Base-by-base conservation (phyloP, 208 protist species). In the Leishmania turanica region DNA sequence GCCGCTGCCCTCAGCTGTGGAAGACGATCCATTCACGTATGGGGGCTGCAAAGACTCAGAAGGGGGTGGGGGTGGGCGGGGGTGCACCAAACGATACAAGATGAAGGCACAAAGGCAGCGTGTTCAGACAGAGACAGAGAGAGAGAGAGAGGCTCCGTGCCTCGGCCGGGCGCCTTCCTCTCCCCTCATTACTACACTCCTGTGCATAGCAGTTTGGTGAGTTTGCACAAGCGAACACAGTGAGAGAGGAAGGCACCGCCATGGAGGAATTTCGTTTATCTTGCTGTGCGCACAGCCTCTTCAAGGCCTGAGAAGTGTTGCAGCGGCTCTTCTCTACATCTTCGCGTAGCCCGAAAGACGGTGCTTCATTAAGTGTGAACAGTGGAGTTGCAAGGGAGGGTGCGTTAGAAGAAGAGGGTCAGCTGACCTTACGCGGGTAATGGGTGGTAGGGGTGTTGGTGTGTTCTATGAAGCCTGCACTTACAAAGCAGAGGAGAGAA, bases 11-110 rank as follows among this genome's bases (percentile, higher is more conserved):
- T 81, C 37, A 82, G 72, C 54, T 73, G 66, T 42, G 78, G 79
- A 53, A 83, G 76, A 40, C 80, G 76, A 72, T 87, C 84, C 81
- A 87, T 85, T 78, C 58, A 54, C n/a, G 51, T 65, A n/a, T n/a
- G n/a, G 68, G 51, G 8, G 70, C 47, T 56, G 24, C 21, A 34
- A 15, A 56, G 70, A 17, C 19, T 19, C 15, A 76, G 51, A 17
- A 62, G 31, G 51, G 34, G 0, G 19, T 4, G 8, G 6, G 13
- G 8, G 34, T 11, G 37, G 34, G 2, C 1, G 31, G 21, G 72
- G 27, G 72, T 42, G 31, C 7, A 6, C 21, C 54, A 73, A 51
- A 7, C 8, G 7, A 47, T 3, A 3, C 9, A 7, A 53, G 42
- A 72, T 1, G 45, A 47, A 49, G 66, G 5, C 6, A n/a, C 60